Base-by-base conservation (phyloP, 495 filamentous ascomycete genomes). In the Penicillium odoratum region DNA sequence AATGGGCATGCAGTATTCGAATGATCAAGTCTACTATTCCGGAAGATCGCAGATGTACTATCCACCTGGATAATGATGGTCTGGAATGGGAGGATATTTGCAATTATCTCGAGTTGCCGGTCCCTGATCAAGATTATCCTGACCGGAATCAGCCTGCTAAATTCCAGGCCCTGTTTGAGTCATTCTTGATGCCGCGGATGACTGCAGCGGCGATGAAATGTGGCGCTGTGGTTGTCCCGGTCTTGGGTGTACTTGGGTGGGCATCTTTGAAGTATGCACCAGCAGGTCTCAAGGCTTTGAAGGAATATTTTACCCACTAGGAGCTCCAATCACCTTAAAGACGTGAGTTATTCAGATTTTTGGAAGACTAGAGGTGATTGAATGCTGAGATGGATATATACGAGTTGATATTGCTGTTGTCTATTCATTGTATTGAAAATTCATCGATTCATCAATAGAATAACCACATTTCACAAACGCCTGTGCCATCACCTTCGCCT, bases 31-130 rank as follows among this genome's bases (percentile, higher is more conserved):
- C 38, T 5, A 51, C 33, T 2, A 57, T 69, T 15, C 62, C 64
- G 3, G 55, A 58, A 2, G 64, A 67, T 9, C 59, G 67, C 7
- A 50, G 60, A 0, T 56, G 56, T 25, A 16, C 59, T 1, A 61
- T 70, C 28, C 51, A 54, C 26, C 58, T 69, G 0, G 62, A 67
- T 18, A 59, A 67, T 18, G 60, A 67, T 10, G 67, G 64, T 2
- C 53, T 65, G n/a, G 64, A 51, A 8, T 70, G 67, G 67, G 60
- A 67, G 18, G 36, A 55, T 1, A 67, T 70, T n/a, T 70, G 67
- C 25, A 58, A 62, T 13, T 70, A 61, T 56, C 43, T 69, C 0
- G 67, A 38, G 0, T 3, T 63, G 5, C 62, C 67, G 8, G 49
- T 65, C 25, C 67, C 67, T 9, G 45, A 62, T 2, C 55, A 58